Conservation (phyloP, 2,329 filamentous ascomycete species). For the Botrytis elliptica region DNA sequence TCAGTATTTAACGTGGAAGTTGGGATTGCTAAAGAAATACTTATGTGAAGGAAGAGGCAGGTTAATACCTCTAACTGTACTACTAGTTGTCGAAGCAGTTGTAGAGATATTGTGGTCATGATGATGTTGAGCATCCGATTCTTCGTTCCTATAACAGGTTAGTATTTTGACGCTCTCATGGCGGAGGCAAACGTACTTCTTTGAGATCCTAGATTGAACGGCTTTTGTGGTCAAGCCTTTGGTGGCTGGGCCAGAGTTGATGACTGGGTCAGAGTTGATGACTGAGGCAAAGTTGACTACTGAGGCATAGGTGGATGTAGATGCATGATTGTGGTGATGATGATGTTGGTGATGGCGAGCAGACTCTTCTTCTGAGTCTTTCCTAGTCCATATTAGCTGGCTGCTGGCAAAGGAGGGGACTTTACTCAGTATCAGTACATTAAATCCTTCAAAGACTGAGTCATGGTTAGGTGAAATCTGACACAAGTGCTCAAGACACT, state of each 20-base stretch:
- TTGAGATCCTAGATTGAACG: neutral
- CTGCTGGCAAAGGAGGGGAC: neutral
- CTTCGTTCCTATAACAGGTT: neutral
- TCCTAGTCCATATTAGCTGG: neutral
- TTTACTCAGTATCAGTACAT: neutral
- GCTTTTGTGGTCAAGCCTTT: neutral
- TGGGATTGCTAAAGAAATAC: neutral
- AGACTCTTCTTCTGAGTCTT: no score
- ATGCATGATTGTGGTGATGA: neutral
- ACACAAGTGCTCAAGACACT: neutral
- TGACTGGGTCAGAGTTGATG: neutral
- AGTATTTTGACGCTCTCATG: neutral
- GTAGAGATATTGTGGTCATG: neutral
- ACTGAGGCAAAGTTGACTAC: no score
- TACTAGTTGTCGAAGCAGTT: neutral
- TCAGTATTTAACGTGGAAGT: neutral
- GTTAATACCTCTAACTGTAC: neutral
- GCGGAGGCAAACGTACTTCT: neutral
- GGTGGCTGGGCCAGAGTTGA: neutral
- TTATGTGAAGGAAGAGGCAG: neutral
- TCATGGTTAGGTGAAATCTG: neutral
- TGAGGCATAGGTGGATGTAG: neutral
- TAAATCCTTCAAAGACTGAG: neutral
- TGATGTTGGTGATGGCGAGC: neutral
- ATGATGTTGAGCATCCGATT: neutral